Base-by-base conservation (phyloP, 805 yeast species). In the Schizosaccharomyces lindneri region DNA sequence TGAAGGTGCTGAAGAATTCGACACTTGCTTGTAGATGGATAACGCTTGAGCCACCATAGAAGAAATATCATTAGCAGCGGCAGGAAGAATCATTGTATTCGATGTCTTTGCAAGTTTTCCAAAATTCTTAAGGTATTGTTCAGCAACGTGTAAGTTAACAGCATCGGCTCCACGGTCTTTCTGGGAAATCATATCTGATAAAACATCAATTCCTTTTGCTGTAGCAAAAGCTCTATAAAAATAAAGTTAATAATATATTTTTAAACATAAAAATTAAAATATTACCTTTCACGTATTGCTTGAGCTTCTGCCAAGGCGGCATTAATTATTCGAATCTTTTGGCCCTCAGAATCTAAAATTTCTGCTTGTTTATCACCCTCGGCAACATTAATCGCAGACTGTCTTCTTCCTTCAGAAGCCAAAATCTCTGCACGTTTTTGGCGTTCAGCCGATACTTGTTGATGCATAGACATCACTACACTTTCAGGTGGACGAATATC, bases 381-480 rank as follows among this genome's bases (percentile, higher is more conserved):
- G 62, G 93, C 88, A 64, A 83, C 81, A 69, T 87, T 87, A 70
- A 87, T 86, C 60, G 80, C 83, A 43, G 87, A 76, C 69, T 84
- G 87, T 69, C 88, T 79, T 62, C 79, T 80, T 71, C 95, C 95
- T 73, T 86, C 95, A 57, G 87, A 81, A 68, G 86, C 95, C 68
- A 86, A 77, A 65, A 86, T 86, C 70, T 86, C 90, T 1, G 95
- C 95, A 64, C 95, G 76, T 70, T 87, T 87, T 61, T 88, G 81
- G 66, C 95, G 76, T 71, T 87, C 95, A 57, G 94, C 93, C 63
- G 84, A 79, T 29, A 87, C 95, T 71, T 85, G 95, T 69, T 90
- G 79, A 72, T 86, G 95, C 95, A 86, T 87, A 32, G 95, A 93
- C 67, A 84, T 89, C 67, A 86, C 78, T 11, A 86, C 95, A 66